Evolutionary conservation across 345 rosid genomes (phyloP).

Genomic region (Fremontodendron californicum): DNA sequence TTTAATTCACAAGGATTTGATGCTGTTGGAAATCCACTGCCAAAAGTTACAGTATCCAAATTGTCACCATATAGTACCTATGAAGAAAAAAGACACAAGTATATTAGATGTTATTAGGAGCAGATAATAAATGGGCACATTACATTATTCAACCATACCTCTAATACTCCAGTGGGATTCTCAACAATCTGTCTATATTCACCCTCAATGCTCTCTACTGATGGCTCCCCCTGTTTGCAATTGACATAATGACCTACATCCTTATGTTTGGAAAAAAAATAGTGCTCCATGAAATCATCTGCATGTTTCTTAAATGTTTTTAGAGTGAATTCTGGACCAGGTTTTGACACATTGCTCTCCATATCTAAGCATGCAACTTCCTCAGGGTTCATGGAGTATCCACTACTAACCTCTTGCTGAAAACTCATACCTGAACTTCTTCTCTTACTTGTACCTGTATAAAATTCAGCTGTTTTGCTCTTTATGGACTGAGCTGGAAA

Average conservation of each 20-base stretch:
- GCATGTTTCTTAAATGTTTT: conserved; percentile 48
- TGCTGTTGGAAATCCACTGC: conserved; percentile 66
- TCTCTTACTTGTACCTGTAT: conserved; percentile 17
- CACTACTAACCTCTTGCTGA: conserved; percentile 20
- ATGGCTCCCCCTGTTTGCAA: conserved; percentile 26
- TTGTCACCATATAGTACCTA: conserved; percentile 57
- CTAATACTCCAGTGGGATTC: conserved; percentile 45
- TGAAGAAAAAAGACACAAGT: conserved; percentile 17
- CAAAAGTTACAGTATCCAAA: conserved; percentile 44
- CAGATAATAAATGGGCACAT: background rate
- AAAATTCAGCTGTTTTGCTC: conserved; percentile 24
- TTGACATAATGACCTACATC: conserved; percentile 16
- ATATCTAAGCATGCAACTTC: conserved; percentile 26
- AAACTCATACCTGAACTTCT: conserved; percentile 13
- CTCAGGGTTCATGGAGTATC: conserved; percentile 15
- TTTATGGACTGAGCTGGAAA: conserved; percentile 22
- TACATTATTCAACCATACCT: conserved; percentile 40
- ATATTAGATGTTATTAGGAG: background rate
- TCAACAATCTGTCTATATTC: conserved; percentile 59
- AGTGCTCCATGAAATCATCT: conserved; percentile 39
- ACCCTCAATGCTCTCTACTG: conserved; percentile 46
- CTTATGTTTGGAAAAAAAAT: conserved; percentile 33
- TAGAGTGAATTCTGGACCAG: conserved; percentile 45
- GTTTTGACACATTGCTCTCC: conserved; percentile 25
- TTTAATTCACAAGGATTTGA: conserved; percentile 18